phyloP scores from a whole-genome alignment of 768 basidiomycete genomes.

The Hygrocybe punicea region DNA sequence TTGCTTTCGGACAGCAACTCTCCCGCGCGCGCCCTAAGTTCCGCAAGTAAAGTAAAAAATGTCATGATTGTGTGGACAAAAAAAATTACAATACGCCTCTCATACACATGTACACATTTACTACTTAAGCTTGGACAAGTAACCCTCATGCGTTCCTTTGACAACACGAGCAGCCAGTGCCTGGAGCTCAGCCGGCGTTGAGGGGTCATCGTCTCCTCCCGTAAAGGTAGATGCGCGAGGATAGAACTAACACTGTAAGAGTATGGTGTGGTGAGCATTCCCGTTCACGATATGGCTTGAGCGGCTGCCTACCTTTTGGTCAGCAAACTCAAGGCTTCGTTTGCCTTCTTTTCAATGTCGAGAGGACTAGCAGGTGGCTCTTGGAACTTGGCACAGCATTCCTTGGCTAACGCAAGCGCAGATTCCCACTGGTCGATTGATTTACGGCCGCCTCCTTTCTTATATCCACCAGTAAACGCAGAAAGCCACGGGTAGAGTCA shows the following conservation, averaged over 20 bases:
- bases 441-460: constrained; percentile 7
- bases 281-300: too few relatives aligned
- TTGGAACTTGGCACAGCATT: constrained; percentile 5
- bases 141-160: constrained; percentile 3
- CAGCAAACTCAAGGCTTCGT: constrained; percentile 8
- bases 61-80: too few relatives aligned
- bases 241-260: constrained; percentile 13
- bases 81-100: too few relatives aligned
- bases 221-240: constrained; percentile 10
- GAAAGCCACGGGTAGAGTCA: constrained; percentile 8
- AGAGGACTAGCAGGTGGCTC: constrained; percentile 2
- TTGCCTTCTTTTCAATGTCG: constrained; percentile 10
- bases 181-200: constrained; percentile 9
- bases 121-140: not conserved
- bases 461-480: constrained; percentile 1
- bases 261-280: constrained; percentile 12
- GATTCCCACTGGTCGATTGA: constrained; percentile 9
- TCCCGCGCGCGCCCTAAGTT: too few relatives aligned
- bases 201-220: constrained; percentile 7
- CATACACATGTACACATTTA: too few relatives aligned
- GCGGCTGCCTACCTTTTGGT: constrained; percentile 5
- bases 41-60: too few relatives aligned
- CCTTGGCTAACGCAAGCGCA: constrained; percentile 10
- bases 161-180: constrained; percentile 11
- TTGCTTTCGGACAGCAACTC: too few relatives aligned